Conservation (phyloP, 2,329 filamentous ascomycete genomes). For the Trichoderma citrinoviride region DNA sequence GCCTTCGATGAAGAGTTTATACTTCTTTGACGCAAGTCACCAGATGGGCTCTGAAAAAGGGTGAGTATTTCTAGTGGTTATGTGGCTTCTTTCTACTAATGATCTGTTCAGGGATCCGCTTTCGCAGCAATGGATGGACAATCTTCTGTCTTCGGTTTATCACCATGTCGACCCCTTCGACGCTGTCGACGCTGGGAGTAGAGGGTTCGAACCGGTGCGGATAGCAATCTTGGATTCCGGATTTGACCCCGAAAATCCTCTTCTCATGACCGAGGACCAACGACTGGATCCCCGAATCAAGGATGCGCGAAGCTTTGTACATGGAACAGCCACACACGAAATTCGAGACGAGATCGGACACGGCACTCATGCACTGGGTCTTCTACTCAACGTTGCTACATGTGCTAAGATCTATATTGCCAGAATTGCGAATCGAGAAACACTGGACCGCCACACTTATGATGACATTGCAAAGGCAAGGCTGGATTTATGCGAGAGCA, state of each 20-base stretch:
- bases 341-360: not conserved
- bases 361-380: conserved; percentile 4
- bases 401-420: conserved; percentile 1
- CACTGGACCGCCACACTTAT: not conserved
- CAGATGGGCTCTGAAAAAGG: not conserved
- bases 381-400: not conserved
- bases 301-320: not conserved
- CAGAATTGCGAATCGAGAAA: not conserved
- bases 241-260: not conserved
- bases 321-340: not conserved
- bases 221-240: conserved; percentile 10
- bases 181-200: not conserved
- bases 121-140: conserved; percentile 1
- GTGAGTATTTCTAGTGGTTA: not conserved
- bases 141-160: not conserved
- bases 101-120: not conserved
- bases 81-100: not conserved
- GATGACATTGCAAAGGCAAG: conserved; percentile 2
- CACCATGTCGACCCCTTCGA: not conserved
- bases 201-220: conserved; percentile 1
- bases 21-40: conserved; percentile 7
- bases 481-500: not conserved
- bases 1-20: not conserved
- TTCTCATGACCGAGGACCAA: not conserved
- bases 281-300: not conserved